Conservation (phyloP, 768 basidiomycete genomes). For the Dacryopinax primogenitus region DNA sequence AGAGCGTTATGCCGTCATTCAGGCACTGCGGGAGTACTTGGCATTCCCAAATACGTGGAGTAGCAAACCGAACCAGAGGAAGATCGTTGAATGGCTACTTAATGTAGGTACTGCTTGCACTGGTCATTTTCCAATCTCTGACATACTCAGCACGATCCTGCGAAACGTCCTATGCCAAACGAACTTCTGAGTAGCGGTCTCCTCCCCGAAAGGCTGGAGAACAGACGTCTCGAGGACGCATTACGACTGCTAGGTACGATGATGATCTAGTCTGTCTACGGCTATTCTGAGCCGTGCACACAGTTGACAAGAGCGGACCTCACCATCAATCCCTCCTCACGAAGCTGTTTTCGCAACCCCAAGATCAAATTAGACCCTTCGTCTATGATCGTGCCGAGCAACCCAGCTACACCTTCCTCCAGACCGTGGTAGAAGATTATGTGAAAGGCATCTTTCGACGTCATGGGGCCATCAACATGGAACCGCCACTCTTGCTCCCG, state of each 20-base stretch:
- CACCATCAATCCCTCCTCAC: constrained; percentile 68
- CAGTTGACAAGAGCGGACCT: constrained; percentile 67
- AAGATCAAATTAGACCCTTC: constrained; percentile 49
- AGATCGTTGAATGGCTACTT: constrained; percentile 42
- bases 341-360: constrained; percentile 62
- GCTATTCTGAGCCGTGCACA: neutral
- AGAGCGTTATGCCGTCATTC: constrained; percentile 74
- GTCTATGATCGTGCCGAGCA: constrained; percentile 64
- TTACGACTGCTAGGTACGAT: constrained; percentile 57
- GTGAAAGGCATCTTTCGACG: constrained; percentile 66
- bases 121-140: constrained; percentile 43
- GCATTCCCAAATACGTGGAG: constrained; percentile 66
- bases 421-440: constrained; percentile 62
- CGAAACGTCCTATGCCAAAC: constrained; percentile 63
- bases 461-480: constrained; percentile 81
- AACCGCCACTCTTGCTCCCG: constrained; percentile 70
- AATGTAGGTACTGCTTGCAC: neutral
- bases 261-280: neutral
- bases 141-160: constrained; percentile 65
- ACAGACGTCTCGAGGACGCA: constrained; percentile 75
- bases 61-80: constrained; percentile 44
- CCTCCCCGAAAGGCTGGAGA: constrained; percentile 63
- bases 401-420: constrained; percentile 47
- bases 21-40: constrained; percentile 54
- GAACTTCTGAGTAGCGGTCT: constrained; percentile 69